Base-by-base conservation (phyloP, 2,329 filamentous ascomycete species). In the Metarhizium sp. region DNA sequence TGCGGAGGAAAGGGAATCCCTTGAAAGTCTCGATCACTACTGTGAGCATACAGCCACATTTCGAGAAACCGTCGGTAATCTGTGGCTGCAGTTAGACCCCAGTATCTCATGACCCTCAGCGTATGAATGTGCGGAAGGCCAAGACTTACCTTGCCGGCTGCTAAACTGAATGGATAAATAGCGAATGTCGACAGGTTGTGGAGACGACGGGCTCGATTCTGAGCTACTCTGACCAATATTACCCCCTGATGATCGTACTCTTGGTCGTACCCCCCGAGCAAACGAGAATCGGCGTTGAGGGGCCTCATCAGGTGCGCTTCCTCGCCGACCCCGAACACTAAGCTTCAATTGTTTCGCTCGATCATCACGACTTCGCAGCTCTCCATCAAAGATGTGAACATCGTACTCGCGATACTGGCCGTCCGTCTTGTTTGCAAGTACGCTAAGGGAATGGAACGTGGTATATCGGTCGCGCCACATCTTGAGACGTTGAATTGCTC, bases 131-230 rank as follows among this genome's bases (percentile, higher is more conserved):
- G 4, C 6, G 32, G 32, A 7, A 34, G 32, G 32, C 13, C n/a
- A 32, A 48, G 40, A 54, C 67, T 64, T 66, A 78, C 77, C 77
- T 60, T 75, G 71, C 32, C 72, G 67, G 47, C 73, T 70, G 46
- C 72, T 77, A 59, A 79, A 79, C 53, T 79, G 76, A 47, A 79
- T 72, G 6, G 73, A 73, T 32, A 79, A 66, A 62, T 78, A 75
- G 51, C 74, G 71, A 51, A 79, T 75, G 56, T 77, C 75, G 16
- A 73, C 61, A 3, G 65, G 46, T 52, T 59, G 45, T 56, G 63
- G 58, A 16, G 60, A 59, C 18, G 45, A 58, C 53, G 61, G 61
- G 50, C 59, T 60, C 42, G 61, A 54, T 36, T 70, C 65, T 49
- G 57, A 54, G 50, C 50, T 51, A 42, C 52, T 49, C 8, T 61